Percentiles rank a stretch among this genome's conserved stretches.
Evolutionary conservation across 2,329 filamentous ascomycete genomes (phyloP).

Genomic region (Colletotrichum sp.): DNA sequence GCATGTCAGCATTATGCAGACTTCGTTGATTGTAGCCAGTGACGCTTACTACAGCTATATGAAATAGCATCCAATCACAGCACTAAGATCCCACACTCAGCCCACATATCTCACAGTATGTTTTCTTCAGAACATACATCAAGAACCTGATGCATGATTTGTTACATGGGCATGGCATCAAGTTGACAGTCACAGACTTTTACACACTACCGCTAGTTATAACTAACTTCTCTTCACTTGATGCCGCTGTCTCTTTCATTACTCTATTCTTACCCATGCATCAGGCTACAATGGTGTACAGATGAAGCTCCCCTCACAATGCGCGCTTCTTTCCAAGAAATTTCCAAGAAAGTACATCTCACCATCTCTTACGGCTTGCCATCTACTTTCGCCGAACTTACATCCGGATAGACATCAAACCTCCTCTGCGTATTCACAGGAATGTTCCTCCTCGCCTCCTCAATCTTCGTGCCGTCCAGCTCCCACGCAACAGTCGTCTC

Average conservation of each 20-base stretch:
- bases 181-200: too few relatives aligned
- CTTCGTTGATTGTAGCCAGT: background rate
- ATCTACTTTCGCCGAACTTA: slow-evolving; percentile 52
- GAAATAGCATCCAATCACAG: background rate
- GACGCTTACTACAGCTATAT: background rate
- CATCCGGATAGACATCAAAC: slow-evolving; percentile 95
- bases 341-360: too few relatives aligned
- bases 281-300: background rate
- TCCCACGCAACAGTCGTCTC: slow-evolving; percentile 80
- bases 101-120: background rate
- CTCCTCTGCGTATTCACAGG: slow-evolving; percentile 84
- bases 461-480: slow-evolving; percentile 71
- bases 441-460: slow-evolving; percentile 80
- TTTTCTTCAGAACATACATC: too few relatives aligned
- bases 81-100: background rate
- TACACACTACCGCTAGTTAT: too few relatives aligned
- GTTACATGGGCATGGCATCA: too few relatives aligned
- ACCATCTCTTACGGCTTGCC: background rate
- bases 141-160: too few relatives aligned
- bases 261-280: background rate
- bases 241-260: background rate
- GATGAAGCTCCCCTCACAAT: background rate
- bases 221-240: too few relatives aligned
- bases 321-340: background rate
- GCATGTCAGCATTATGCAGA: background rate